Base-by-base conservation (phyloP, 805 yeast species). In the Monosporozyma servazzii region DNA sequence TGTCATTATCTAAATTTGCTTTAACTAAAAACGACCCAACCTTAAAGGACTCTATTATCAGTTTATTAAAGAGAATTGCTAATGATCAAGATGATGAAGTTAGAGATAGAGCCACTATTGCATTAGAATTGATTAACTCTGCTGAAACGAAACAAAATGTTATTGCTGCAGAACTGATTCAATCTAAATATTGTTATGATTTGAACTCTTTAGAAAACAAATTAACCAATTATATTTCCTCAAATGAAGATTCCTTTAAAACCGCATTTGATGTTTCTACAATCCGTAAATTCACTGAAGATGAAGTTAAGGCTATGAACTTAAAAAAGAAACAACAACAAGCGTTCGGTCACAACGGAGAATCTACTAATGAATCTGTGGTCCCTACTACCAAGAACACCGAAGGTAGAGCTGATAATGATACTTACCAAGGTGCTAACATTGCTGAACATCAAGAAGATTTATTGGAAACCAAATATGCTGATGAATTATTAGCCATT, bases 61-160 rank as follows among this genome's bases (percentile, higher is more conserved):
- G 86, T 54, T 76, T 93, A 60, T 77, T 93, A 59, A 76, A 77
- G 54, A 82, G 97, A 72, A 88, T 96, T 58, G 78, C 89, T 57
- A 86, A 79, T 57, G 99, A 91, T 69, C 79, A 76, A 45, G 96
- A 91, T 67, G 99, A 91, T 70, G 99, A 91, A 71, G 99, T 93
- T 33, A 88, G 99, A 75, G 99, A 91, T 67, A 83, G 99, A 67
- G 97, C 99, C 9, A 86, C 95, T 2, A 74, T 91, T 59, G 84
- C 96, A 1, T 76, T 91, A 63, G 77, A 80, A 56, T 79, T 89
- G 54, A 77, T 87, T 55, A 71, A 71, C 31, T 65, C 75, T 7
- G 64, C 71, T 8, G 65, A 66, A 31, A 66, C 68, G 48, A 67
- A 69, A 20, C 58, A 66, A 20, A 61, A 58, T 42, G 51, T 57